Percentiles rank a stretch among this genome's conserved stretches.
phyloP scores from a whole-genome alignment of 805 yeast genomes.

The Groenewaldozyma salmanticensis region DNA sequence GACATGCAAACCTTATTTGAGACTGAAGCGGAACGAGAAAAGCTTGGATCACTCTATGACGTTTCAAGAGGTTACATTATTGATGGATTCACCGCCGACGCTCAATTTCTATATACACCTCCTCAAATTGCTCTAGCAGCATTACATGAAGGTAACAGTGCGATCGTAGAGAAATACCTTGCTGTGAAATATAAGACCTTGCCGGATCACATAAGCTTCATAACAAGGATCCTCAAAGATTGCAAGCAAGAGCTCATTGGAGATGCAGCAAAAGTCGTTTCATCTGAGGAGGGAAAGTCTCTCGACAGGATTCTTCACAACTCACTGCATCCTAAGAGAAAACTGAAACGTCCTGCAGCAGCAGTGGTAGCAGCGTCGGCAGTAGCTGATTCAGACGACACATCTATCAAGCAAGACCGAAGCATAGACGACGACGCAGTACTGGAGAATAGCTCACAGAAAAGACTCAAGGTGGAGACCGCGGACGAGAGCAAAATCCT shows the following conservation, averaged over 20 bases:
- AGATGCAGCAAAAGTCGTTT: conserved; percentile 12
- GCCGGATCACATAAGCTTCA: conserved; percentile 5
- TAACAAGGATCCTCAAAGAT: conserved; percentile 19
- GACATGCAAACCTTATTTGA: conserved; percentile 64
- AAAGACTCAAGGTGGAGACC: conserved; percentile 3
- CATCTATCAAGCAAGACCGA: too few species aligned
- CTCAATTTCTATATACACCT: conserved; percentile 70
- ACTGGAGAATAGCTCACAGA: neutral
- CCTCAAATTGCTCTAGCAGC: conserved; percentile 94
- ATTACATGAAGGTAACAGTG: conserved; percentile 44
- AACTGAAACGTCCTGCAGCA: conserved; percentile 2
- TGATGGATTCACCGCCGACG: conserved; percentile 69
- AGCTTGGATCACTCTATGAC: conserved; percentile 63
- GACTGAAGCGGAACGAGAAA: conserved; percentile 37
- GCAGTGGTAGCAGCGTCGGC: conserved; percentile 1
- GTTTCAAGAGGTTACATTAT: conserved; percentile 54
- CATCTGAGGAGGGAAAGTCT: conserved; percentile 25
- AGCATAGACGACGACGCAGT: conserved; percentile 3
- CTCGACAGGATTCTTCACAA: conserved; percentile 28
- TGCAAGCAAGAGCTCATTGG: conserved; percentile 21
- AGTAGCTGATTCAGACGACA: too few species aligned
- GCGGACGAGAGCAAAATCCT: neutral
- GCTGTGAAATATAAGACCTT: conserved; percentile 8
- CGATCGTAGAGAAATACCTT: conserved; percentile 9
- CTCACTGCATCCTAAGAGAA: conserved; percentile 23